These are phyloP conservation scores for Clohesyomyces aquaticus DNA, from an alignment of 495 filamentous ascomycete species.

Conservation along the genomic window DNA sequence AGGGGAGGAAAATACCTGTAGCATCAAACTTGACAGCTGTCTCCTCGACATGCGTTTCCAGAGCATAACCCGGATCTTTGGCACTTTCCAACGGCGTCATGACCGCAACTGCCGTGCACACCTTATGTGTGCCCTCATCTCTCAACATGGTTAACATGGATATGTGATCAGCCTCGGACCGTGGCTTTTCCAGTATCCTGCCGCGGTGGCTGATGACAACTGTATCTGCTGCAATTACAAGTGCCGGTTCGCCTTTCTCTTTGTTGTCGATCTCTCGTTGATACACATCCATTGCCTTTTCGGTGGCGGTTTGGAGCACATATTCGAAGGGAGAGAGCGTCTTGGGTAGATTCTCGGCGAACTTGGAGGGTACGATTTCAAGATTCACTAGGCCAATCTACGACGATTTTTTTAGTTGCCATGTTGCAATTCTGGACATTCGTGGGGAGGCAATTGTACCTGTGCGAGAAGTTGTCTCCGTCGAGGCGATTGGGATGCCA, in stretches of 20 bases:
- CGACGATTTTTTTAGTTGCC: no score
- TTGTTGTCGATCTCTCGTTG: slow-evolving; percentile 62
- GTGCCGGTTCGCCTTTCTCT: slow-evolving; percentile 68
- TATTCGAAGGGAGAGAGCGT: slow-evolving; percentile 83
- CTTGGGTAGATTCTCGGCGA: slow-evolving; percentile 83
- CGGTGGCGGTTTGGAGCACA: slow-evolving; percentile 80
- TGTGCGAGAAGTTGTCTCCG: slow-evolving; percentile 76
- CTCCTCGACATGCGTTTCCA: slow-evolving; percentile 82
- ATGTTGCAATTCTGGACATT: neutral
- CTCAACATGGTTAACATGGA: slow-evolving; percentile 79
- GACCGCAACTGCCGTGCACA: slow-evolving; percentile 78
- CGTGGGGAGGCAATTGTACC: slow-evolving; percentile 45
- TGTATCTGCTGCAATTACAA: slow-evolving; percentile 92
- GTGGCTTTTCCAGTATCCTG: slow-evolving; percentile 85
- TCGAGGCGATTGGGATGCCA: slow-evolving; percentile 85
- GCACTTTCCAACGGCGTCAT: slow-evolving; percentile 79
- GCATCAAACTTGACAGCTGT: slow-evolving; percentile 80
- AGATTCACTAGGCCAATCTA: slow-evolving; percentile 74
- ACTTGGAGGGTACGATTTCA: slow-evolving; percentile 78
- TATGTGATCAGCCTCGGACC: slow-evolving; percentile 76
- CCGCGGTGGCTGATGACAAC: slow-evolving; percentile 78
- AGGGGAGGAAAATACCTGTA: slow-evolving; percentile 42
- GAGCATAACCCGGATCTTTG: slow-evolving; percentile 78
- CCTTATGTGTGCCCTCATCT: slow-evolving; percentile 73
- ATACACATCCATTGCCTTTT: slow-evolving; percentile 84